These are phyloP conservation scores for Fusarium sp. DNA, from an alignment of 2,329 filamentous ascomycete genomes.

Conservation along the genomic window DNA sequence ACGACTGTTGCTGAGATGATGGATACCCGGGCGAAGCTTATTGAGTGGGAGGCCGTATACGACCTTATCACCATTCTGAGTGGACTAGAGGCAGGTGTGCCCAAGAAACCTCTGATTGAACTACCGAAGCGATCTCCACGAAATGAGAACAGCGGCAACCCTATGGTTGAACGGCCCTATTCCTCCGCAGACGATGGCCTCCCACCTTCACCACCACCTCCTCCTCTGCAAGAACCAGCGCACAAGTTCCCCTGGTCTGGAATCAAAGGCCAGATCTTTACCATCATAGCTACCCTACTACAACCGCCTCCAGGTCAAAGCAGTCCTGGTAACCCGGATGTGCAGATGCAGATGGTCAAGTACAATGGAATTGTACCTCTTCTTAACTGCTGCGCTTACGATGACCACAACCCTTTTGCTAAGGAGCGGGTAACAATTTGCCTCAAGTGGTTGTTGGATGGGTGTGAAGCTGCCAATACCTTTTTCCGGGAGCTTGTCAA, in stretches of 20 bases:
- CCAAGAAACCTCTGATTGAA: slow-evolving; percentile 77
- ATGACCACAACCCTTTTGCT: slow-evolving; percentile 93
- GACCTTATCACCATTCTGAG: slow-evolving; percentile 89
- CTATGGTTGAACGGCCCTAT: slow-evolving; percentile 74
- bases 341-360: slow-evolving; percentile 88
- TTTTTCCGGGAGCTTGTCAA: slow-evolving; percentile 74
- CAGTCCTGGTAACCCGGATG: slow-evolving; percentile 74
- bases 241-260: slow-evolving; percentile 75
- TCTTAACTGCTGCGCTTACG: slow-evolving; percentile 89
- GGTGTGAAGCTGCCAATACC: slow-evolving; percentile 77
- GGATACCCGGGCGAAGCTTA: slow-evolving; percentile 84
- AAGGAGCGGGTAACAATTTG: slow-evolving; percentile 91
- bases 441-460: slow-evolving; percentile 84
- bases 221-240: slow-evolving; percentile 69
- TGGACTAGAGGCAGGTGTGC: slow-evolving; percentile 87
- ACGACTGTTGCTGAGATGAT: slow-evolving; percentile 88
- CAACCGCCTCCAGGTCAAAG: slow-evolving; percentile 78
- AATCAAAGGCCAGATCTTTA: slow-evolving; percentile 91
- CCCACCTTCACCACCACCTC: slow-evolving; percentile 54
- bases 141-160: slow-evolving; percentile 39
- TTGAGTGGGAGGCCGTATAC: slow-evolving; percentile 91
- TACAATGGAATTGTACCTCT: slow-evolving; percentile 89
- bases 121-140: slow-evolving; percentile 50
- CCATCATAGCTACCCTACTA: slow-evolving; percentile 88
- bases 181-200: slow-evolving; percentile 47